Base-by-base conservation (phyloP, 257 asterid genomes). In the Nicotiana otophora region DNA sequence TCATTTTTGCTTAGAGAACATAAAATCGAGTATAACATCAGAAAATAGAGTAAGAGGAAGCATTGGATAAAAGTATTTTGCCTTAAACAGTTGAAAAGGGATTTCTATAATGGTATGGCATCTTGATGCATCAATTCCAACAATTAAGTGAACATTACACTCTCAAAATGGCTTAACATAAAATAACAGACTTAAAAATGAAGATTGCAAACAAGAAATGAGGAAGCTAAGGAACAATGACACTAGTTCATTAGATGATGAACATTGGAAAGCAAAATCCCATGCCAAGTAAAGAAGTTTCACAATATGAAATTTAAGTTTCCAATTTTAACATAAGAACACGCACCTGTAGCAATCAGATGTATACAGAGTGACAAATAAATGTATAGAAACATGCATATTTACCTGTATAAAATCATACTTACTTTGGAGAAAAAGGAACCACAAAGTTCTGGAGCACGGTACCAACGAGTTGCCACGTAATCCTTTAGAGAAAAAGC, bases 361-460 rank as follows among this genome's bases (percentile, higher is more conserved):
- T 75, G 30, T 15, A 8, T 7, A 28, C 28, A 67, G 76, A 67
- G 7, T 33, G 16, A 17, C 28, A 17, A 66, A 33, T 33, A 67
- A 67, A 26, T 57, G 39, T 69, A 70, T 57, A 58, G 26, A 34
- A 26, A 19, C 72, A 69, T 61, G 57, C 48, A 57, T 33, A 77
- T 55, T 64, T 72, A 83, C 87, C 77, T 67, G 78, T 60, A 72
- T 17, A 15, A 76, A 16, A 88, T 19, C 82, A 72, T 83, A 86
- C 98, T 90, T 88, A 95, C 99, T 89, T 87, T 96, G 87, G 98
- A 96, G 87, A 89, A 96, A 84, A 96, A 96, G 64, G 98, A 96
- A 78, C 99, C 99, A 83, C 99, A 96, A 86, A 96, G 99, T 87
- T 96, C 99, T 83, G 98, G 99, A 87, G 99, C 99, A 80, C 99